Base-by-base conservation (phyloP, 331 rosid genomes). In the Quercus tomentella region DNA sequence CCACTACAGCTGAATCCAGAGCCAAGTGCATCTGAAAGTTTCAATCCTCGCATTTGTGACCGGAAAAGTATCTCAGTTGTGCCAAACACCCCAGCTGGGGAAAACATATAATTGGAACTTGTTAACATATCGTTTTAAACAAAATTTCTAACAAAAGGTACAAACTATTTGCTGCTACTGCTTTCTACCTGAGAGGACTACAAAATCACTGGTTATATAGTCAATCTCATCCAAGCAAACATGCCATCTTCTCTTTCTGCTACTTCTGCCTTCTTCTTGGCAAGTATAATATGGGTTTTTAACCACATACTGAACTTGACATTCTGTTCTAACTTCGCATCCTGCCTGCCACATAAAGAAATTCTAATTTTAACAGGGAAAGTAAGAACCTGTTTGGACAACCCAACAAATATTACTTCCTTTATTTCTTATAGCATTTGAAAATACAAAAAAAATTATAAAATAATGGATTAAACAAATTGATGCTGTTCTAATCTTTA, bases 1-100 rank as follows among this genome's bases (percentile, higher is more conserved):
- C 82, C 87, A 15, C 80, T 84, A 63, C 87, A 84, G 82, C 87
- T 84, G 79, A 84, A 84, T 76, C 87, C 84, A 16, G 83, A 72
- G 35, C 87, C 87, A 23, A 84, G 84, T 66, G 82, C 79, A 55
- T 72, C 82, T 28, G 87, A 80, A 56, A 80, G 70, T 63, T 80
- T 72, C 25, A 84, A 78, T 65, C 87, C 84, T 66, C 70, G 23
- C 87, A 80, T 84, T 84, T 71, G 78, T 70, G 87, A 84, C 60
- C 69, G 76, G 76, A 76, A 76, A 71, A 80, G 87, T 80, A 80
- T 84, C 76, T 84, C 77, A 70, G 84, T 76, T 66, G 87, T 76
- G 56, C 82, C 84, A 56, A 84, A 80, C 66, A 76, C 87, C 72
- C 84, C 84, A 25, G 84, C 84, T 80, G 76, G 22, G 37, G 22